Evolutionary conservation across 768 basidiomycete genomes (phyloP).

Genomic region (Calocybe gangraenosa): DNA sequence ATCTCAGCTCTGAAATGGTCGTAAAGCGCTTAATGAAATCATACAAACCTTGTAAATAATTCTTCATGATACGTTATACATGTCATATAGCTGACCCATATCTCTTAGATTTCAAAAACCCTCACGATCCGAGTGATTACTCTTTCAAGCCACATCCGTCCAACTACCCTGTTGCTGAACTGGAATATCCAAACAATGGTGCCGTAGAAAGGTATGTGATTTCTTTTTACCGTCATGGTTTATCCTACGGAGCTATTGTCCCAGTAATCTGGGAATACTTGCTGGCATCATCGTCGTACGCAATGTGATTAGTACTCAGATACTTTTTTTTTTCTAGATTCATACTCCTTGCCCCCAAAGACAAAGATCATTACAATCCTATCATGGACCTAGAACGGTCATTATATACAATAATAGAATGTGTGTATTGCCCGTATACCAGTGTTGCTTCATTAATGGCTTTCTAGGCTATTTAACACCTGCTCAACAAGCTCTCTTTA

Average conservation of each 20-base stretch:
- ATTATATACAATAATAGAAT: constrained; percentile 68
- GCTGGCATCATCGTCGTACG: not conserved
- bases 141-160: constrained; percentile 61
- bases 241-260: not conserved
- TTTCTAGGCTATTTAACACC: constrained; percentile 62
- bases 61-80: not conserved
- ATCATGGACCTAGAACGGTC: constrained; percentile 74
- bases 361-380: constrained; percentile 85
- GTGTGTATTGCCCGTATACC: constrained; percentile 31
- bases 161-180: constrained; percentile 59
- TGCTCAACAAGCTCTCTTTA: constrained; percentile 61
- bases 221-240: not conserved
- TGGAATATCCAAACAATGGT: constrained; percentile 74
- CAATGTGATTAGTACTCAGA: not conserved
- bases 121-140: constrained; percentile 54
- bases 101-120: constrained; percentile 64
- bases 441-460: constrained; percentile 8
- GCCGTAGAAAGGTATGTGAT: constrained; percentile 63
- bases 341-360: constrained; percentile 74
- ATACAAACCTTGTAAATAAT: constrained; percentile 63
- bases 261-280: not conserved
- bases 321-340: constrained; percentile 42
- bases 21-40: constrained; percentile 59
- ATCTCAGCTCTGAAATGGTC: constrained; percentile 62
- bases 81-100: constrained; percentile 8